Conservation (phyloP, 441 rosid species). For the Gossypium armourianum region DNA sequence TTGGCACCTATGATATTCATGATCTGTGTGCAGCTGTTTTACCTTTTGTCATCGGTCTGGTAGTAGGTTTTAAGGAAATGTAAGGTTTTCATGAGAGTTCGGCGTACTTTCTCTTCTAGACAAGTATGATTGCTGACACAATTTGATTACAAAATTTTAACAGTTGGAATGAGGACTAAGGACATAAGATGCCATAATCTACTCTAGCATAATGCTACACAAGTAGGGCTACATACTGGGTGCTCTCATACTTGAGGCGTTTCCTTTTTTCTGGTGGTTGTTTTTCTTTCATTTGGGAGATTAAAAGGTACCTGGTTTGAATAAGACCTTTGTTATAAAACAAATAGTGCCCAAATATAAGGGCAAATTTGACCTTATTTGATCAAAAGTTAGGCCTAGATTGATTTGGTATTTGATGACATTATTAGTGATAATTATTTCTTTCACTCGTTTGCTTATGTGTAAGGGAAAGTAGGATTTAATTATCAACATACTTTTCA, state of each 20-base stretch:
- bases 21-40: neutral
- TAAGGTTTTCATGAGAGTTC: neutral
- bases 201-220: neutral
- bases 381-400: neutral
- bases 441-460: neutral
- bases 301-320: neutral
- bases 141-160: neutral
- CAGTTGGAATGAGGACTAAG: neutral
- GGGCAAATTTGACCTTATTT: neutral
- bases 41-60: neutral
- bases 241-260: neutral
- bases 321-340: neutral
- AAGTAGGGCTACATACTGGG: neutral
- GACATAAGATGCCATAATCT: neutral
- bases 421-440: neutral
- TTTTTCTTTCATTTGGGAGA: neutral
- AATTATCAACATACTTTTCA: neutral
- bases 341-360: neutral
- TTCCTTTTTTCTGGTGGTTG: neutral
- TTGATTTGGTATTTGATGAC: neutral
- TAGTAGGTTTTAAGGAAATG: neutral
- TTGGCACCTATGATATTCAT: neutral
- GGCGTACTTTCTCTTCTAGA: neutral
- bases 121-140: neutral
- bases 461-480: neutral